Base-by-base conservation (phyloP, 306 rosid species). In the Canavalia gladiata region DNA sequence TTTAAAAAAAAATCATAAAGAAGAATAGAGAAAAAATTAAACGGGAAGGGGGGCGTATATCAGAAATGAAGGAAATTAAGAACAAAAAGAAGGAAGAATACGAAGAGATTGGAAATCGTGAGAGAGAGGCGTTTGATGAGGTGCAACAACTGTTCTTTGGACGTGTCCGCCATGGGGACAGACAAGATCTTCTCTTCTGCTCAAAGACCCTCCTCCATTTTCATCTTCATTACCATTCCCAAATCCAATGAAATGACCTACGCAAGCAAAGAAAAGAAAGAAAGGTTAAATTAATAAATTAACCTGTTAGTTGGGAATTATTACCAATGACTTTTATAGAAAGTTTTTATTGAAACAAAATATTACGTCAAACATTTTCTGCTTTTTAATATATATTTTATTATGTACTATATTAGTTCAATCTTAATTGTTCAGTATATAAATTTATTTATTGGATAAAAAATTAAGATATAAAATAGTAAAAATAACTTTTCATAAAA, bases 41-140 rank as follows among this genome's bases (percentile, higher is more conserved):
- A 18, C 25, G 25, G 25, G 25, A 18, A 18, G 25, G 25, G 25
- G 25, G 25, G 25, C 25, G 25, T 18, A 18, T 18, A 18, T 18
- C 25, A 18, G 25, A 18, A 51, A 63, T 4, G 13, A 72, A 42
- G 31, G 10, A 57, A 35, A 42, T 58, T 0, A 13, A 37, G 37
- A 46, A 4, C 50, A 46, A 83, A 65, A 60, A 30, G 13, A 55
- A 67, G 55, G 45, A 28, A 7, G 33, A 55, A 25, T 82, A 92
- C 97, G 87, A 89, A 81, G 57, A 88, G 74, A 78, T 78, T 84
- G 77, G 97, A 87, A 81, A 92, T 86, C 85, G 87, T 92, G 83
- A 87, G 77, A 42, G 94, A 83, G 84, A 90, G 81, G 56, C 91
- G 91, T 84, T 85, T 90, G 87, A 89, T 85, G 52, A 89, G 89